Percentiles rank a stretch among this genome's conserved stretches.
Evolutionary conservation across 768 basidiomycete species (phyloP).

Genomic region (Mycena olivaceomarginata): DNA sequence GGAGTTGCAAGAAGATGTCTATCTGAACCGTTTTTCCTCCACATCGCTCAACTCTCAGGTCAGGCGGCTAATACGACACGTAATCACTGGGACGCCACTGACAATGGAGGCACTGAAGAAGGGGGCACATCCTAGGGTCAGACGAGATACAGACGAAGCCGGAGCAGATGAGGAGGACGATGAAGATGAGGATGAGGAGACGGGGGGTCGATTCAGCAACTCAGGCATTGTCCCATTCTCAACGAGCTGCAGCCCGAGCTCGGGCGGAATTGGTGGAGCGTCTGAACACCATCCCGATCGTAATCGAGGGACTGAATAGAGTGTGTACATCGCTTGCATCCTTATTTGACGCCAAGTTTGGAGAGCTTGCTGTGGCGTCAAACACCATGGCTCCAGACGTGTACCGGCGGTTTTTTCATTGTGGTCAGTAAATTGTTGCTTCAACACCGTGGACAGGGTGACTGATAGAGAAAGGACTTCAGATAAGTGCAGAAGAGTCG

Average conservation of each 20-base stretch:
- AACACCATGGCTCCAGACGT: too few species aligned
- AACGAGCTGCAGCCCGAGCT: neutral
- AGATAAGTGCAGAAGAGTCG: constrained; percentile 37
- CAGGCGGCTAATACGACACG: constrained; percentile 4
- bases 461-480: too few species aligned
- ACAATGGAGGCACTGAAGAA: constrained; percentile 3
- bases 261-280: too few species aligned
- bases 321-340: too few species aligned
- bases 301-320: too few species aligned
- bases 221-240: neutral
- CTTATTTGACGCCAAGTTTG: too few species aligned
- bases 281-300: too few species aligned
- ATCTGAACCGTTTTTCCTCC: constrained; percentile 24
- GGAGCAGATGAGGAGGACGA: constrained; percentile 23
- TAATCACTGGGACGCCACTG: too few species aligned
- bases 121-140: constrained; percentile 14
- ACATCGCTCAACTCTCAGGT: neutral
- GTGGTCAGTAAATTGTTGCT: too few species aligned
- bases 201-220: neutral
- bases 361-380: too few species aligned
- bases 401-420: constrained; percentile 42
- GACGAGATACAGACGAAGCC: constrained; percentile 6
- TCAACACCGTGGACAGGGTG: too few species aligned
- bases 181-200: neutral
- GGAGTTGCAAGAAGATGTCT: constrained; percentile 9